Base-by-base conservation (phyloP, 495 filamentous ascomycete genomes). In the Aspergillus hancockii region DNA sequence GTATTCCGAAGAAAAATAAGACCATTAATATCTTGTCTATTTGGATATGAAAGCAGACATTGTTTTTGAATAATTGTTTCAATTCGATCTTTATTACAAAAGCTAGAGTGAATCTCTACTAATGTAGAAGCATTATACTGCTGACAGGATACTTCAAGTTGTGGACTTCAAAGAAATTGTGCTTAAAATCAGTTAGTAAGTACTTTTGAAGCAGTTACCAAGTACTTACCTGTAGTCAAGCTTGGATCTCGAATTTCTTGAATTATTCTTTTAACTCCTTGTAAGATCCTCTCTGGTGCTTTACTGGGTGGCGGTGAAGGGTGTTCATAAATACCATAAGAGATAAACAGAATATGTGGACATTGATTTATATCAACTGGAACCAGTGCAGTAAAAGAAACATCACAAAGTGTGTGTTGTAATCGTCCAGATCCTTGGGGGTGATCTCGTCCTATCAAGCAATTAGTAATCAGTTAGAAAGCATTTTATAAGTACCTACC, bases 41-140 rank as follows among this genome's bases (percentile, higher is more conserved):
- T 22, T 23, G 54, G 54, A 52, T 57, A 53, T 30, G 38, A 40
- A 10, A 62, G 10, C 16, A 62, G 18, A 2, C 19, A 38, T 16
- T 62, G 25, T 32, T 62, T 62, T 18, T 62, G 49, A 53, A 62
- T 57, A 38, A 62, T 38, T 40, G 54, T 18, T 49, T 22, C 16
- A 40, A 62, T 57, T 13, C 19, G 25, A 31, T 62, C 54, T 28
- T 49, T 52, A 62, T 62, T 62, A 49, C 5, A 57, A 21, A 62
- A 47, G 19, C 36, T 49, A 34, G 49, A 13, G 18, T 62, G 49
- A 36, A 62, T 53, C 7, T 62, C 41, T 36, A 54, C 18, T 18
- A 57, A 49, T 25, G 49, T 62, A 22, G 25, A 53, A 23, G 31
- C 38, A 49, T 54, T 49, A 49, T 57, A 57, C 36, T 62, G 23